Percentiles rank a stretch among this genome's conserved stretches.
Conservation (phyloP, 1,139 yeast species). For the Ogataea hybrid region DNA sequence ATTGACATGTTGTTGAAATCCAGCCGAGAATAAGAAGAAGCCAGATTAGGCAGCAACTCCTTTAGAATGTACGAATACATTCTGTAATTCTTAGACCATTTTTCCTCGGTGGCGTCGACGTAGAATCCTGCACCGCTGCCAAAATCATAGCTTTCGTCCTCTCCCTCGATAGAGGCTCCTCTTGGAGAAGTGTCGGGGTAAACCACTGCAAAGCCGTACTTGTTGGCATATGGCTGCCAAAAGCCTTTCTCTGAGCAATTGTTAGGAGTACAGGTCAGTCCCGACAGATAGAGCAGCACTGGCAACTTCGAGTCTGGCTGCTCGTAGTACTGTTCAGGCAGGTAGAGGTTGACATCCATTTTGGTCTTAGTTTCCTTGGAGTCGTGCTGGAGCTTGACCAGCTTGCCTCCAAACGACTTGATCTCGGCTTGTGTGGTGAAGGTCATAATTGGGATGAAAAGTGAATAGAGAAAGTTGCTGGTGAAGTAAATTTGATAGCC, state of each 20-base stretch:
- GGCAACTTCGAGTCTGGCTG: constrained; percentile 45
- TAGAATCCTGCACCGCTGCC: constrained; percentile 97
- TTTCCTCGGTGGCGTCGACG: constrained; percentile 73
- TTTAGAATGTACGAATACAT: constrained; percentile 83
- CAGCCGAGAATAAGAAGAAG: constrained; percentile 45
- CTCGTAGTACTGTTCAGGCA: constrained; percentile 57
- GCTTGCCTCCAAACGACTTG: constrained; percentile 69
- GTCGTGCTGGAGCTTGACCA: constrained; percentile 72
- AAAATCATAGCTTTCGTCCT: constrained; percentile 82
- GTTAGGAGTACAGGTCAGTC: constrained; percentile 90
- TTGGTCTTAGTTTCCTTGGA: constrained; percentile 63
- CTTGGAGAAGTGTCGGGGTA: constrained; percentile 98
- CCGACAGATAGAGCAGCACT: constrained; percentile 77
- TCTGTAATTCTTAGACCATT: constrained; percentile 70
- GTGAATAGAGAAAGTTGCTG: no score
- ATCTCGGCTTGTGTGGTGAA: constrained; percentile 58
- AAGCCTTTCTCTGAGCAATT: constrained; percentile 95
- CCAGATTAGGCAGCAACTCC: constrained; percentile 60
- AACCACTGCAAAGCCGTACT: constrained; percentile 81
- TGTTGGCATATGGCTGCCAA: constrained; percentile 76
- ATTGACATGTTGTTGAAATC: constrained; percentile 64
- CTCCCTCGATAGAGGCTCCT: constrained; percentile 81
- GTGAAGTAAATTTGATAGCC: constrained; percentile 2
- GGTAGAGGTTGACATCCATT: constrained; percentile 81
- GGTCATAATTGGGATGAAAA: constrained; percentile 35